Evolutionary conservation across 2,329 filamentous ascomycete genomes (phyloP), one percentile per base, ranked within the genome.

Genomic region (Xylariaceae sp.): DNA sequence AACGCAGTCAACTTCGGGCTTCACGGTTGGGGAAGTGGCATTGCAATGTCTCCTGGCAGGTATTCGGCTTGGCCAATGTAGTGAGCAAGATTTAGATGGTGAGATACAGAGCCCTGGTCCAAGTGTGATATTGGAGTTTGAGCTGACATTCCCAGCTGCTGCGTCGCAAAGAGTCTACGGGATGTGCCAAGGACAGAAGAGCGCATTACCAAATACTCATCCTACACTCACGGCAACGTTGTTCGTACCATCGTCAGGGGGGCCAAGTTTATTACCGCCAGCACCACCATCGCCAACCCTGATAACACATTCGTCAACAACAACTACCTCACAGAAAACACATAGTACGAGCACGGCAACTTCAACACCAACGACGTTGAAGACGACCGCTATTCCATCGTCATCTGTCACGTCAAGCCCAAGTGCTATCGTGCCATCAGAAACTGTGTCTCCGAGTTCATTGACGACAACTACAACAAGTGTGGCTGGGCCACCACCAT

Each of bases 1-100:
- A 44, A 77, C 79, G 59, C 76, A 77, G 39, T 86, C 86, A 7
- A 74, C 72, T 10, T 81, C 81, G 35, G 86, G 85, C 8, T 87
- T 85, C 66, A 90, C 88, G 1, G 68, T 90, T 52, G 88, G 87
- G n/a, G 88, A 91, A 73, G 88, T 81, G 9, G 86, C 84, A 3
- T 73, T 90, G 62, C 82, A 87, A 68, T 92, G 88, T 71, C 79
- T 89, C 39, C 76, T 82, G 7, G 82, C 82, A 6, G 80, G 83
- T 68, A 74, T 70, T 58, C 72, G 72, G 42, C 67, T 78, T 50
- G 80, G 80, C 2, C 74, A 73, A 11, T 92, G 88, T 71, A 71
- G 75, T 3, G 74, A 76, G 2, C 67, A 73, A 9, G 78, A 82
- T 54, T 70, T 71, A 8, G 66, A 70, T 39, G 73, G 79, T 72